Percentiles rank a stretch among this genome's conserved stretches.
Conservation (phyloP, 2,329 filamentous ascomycete species). For the Scedosporium aurantiacum region DNA sequence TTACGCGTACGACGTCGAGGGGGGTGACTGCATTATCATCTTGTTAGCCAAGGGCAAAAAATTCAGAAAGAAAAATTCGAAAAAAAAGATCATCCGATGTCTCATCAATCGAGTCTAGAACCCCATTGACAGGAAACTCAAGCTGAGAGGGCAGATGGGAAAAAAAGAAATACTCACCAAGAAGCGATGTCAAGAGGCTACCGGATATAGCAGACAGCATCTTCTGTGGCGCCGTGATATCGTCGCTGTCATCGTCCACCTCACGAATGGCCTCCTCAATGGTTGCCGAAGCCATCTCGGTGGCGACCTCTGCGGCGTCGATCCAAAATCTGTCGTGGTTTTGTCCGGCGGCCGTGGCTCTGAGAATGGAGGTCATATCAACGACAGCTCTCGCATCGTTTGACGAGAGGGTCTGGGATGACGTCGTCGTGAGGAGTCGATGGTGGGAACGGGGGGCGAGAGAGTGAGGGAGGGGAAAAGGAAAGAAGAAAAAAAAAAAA, state of each 20-base stretch:
- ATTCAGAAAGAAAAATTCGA: neutral
- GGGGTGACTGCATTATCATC: conserved; percentile 59
- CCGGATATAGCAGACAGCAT: conserved; percentile 92
- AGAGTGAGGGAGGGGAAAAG: neutral
- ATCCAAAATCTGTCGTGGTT: conserved; percentile 3
- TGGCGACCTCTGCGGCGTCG: neutral
- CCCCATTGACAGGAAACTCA: neutral
- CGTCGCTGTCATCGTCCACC: conserved; percentile 28
- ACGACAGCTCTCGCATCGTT: neutral
- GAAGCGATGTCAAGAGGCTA: conserved; percentile 76
- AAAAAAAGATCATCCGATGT: neutral
- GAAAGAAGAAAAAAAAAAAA: neutral
- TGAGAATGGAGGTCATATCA: conserved; percentile 2
- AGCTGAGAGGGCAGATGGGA: neutral
- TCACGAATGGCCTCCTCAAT: neutral
- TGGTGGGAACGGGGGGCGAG: neutral
- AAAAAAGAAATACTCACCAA: conserved; percentile 49
- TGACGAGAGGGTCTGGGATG: neutral
- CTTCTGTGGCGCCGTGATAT: conserved; percentile 76
- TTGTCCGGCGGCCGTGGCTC: conserved; percentile 1
- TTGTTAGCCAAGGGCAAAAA: neutral
- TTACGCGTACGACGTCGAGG: conserved; percentile 90
- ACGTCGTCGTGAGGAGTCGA: neutral
- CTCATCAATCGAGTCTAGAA: neutral
- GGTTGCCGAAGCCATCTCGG: conserved; percentile 1